phyloP scores from a whole-genome alignment of 768 basidiomycete genomes.

The Suillus paluster region DNA sequence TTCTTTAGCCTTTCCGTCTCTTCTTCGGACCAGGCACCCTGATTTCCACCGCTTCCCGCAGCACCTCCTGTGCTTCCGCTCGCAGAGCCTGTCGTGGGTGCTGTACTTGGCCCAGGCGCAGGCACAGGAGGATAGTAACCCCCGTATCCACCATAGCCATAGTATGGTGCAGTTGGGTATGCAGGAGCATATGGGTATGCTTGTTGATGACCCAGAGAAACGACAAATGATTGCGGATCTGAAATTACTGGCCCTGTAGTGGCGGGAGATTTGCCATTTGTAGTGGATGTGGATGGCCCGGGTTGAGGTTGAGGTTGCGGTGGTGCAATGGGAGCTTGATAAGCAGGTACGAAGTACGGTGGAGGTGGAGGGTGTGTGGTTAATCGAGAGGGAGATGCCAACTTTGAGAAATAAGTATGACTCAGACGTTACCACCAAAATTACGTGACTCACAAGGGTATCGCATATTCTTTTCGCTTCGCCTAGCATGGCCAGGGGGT shows the following conservation, averaged over 20 bases:
- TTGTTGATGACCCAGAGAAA: slow-evolving; percentile 64
- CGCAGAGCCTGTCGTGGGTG: slow-evolving; percentile 28
- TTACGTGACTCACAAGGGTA: slow-evolving; percentile 55
- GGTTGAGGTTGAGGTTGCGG: slow-evolving; percentile 43
- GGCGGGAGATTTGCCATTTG: slow-evolving; percentile 38
- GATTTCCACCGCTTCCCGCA: slow-evolving; percentile 48
- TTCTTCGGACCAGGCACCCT: slow-evolving; percentile 80
- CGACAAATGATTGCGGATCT: slow-evolving; percentile 73
- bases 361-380: slow-evolving; percentile 69
- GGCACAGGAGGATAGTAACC: slow-evolving; percentile 36
- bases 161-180: slow-evolving; percentile 70
- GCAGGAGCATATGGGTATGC: slow-evolving; percentile 42
- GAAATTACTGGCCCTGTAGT: slow-evolving; percentile 58
- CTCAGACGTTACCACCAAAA: neutral
- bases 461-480: slow-evolving; percentile 84
- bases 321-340: slow-evolving; percentile 29
- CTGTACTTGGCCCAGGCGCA: slow-evolving; percentile 28
- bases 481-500: slow-evolving; percentile 71
- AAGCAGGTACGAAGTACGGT: slow-evolving; percentile 51
- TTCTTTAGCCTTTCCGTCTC: slow-evolving; percentile 72
- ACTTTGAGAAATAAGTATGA: slow-evolving; percentile 41
- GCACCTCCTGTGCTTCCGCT: slow-evolving; percentile 21
- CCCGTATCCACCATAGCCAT: slow-evolving; percentile 51
- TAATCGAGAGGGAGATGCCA: slow-evolving; percentile 74
- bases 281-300: slow-evolving; percentile 33